A percentile compares a stretch with the other conserved stretches of the same genome.
Evolutionary conservation across 208 protist species (phyloP).

Genomic region (Trypanosoma lewisi): DNA sequence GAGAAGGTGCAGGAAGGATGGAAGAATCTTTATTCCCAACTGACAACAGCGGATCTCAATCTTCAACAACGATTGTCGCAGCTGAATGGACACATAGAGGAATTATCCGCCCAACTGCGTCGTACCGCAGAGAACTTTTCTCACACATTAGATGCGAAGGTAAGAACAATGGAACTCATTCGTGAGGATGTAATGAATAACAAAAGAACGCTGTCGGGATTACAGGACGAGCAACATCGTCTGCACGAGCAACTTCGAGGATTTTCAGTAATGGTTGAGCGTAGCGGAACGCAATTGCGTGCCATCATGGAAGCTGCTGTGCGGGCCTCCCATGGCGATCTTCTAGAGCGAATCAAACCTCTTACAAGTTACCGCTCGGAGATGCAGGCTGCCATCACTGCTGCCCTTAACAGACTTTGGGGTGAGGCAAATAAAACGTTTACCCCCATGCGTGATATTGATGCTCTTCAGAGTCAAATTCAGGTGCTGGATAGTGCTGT

Average conservation of each 20-base stretch:
- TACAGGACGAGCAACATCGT: conserved; percentile 38
- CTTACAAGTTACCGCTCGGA: conserved; percentile 39
- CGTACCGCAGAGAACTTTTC: conserved; percentile 11
- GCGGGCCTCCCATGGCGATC: conserved; percentile 62
- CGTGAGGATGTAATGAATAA: conserved; percentile 30
- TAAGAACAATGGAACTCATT: conserved; percentile 33
- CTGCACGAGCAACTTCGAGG: conserved; percentile 47
- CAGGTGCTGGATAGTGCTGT: conserved; percentile 64
- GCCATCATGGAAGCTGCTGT: conserved; percentile 64
- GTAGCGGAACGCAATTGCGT: conserved; percentile 47
- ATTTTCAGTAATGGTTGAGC: conserved; percentile 50
- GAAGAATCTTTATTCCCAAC: conserved; percentile 26
- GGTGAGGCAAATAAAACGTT: conserved; percentile 51
- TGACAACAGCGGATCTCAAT: conserved; percentile 26
- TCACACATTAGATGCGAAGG: conserved; percentile 4
- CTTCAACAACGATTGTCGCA: conserved; percentile 45
- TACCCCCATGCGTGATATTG: conserved; percentile 49
- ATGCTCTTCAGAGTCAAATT: conserved; percentile 56
- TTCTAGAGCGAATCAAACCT: conserved; percentile 72
- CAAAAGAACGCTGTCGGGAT: conserved; percentile 24
- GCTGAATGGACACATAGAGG: conserved; percentile 18
- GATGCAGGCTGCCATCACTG: conserved; percentile 58
- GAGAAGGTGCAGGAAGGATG: conserved; percentile 40
- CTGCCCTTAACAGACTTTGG: conserved; percentile 71
- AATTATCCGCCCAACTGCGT: conserved; percentile 31